Conservation (phyloP, 352 stramenopile species). For the Achlya hypogyna region DNA sequence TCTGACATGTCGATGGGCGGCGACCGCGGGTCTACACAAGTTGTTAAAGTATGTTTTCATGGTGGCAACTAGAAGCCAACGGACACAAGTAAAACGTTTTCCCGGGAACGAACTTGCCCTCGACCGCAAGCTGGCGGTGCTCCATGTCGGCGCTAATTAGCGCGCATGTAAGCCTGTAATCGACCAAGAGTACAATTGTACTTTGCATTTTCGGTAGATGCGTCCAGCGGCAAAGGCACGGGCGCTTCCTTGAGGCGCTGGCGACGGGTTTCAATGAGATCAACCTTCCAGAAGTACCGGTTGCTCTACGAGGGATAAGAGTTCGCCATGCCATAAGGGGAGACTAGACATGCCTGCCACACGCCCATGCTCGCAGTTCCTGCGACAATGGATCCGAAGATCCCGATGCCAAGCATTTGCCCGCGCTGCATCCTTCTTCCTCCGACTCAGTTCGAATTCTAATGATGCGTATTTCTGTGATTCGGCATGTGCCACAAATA, state of each 20-base stretch:
- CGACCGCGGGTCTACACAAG: constrained; percentile 54
- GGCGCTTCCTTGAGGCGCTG: constrained; percentile 59
- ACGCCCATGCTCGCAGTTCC: constrained; percentile 62
- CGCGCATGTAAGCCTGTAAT: neutral
- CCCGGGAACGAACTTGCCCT: constrained; percentile 55
- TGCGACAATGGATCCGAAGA: constrained; percentile 73
- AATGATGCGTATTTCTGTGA: neutral
- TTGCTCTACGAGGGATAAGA: constrained; percentile 36
- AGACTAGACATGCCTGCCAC: constrained; percentile 50
- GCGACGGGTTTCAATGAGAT: constrained; percentile 73
- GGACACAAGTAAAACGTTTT: constrained; percentile 78
- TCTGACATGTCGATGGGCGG: constrained; percentile 67
- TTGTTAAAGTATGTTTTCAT: neutral
- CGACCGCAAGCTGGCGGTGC: constrained; percentile 58
- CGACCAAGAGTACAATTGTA: neutral
- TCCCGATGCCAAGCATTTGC: constrained; percentile 43
- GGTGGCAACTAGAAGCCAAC: neutral
- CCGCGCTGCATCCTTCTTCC: constrained; percentile 1
- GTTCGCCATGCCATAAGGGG: neutral
- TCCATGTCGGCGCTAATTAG: constrained; percentile 56
- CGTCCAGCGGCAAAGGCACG: constrained; percentile 48
- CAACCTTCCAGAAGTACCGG: constrained; percentile 86
- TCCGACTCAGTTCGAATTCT: neutral
- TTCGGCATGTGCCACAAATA: neutral
- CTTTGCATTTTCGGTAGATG: constrained; percentile 46